Evolutionary conservation across 441 rosid species (phyloP), one percentile per base, ranked within the genome.

Genomic region (Aleurites moluccanus): DNA sequence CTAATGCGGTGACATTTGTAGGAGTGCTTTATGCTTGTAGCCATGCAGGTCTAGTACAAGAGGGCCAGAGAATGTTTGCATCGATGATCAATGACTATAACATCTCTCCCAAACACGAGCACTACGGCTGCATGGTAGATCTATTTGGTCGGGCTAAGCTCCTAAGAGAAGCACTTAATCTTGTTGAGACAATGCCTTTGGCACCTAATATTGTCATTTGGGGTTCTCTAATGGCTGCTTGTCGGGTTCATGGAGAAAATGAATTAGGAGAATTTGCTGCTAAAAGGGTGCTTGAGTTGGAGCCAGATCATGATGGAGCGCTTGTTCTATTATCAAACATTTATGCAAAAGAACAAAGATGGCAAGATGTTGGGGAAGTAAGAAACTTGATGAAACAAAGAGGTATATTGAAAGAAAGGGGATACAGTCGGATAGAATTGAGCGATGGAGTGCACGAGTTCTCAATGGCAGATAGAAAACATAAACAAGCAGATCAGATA

Each of bases 151-250:
- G 88, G 60, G 91, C 85, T 28, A 89, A 89, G 53, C 81, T 67
- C 59, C 85, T 91, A 57, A 69, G 64, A 50, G 93, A 88, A 78
- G 94, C 93, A 2, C 72, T 77, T 64, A 70, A 78, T 77, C 68
- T 89, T 25, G 57, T 82, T 52, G 77, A 73, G 70, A 64, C 23
- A 42, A 91, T 89, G 94, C 90, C 96, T 10, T 80, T 84, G 71
- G 82, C 84, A 69, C 84, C 89, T 40, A 88, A 85, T 64, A 85
- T 86, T 7, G 87, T 92, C 64, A 83, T 87, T 67, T 90, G 95
- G 93, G 95, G 93, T 69, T 88, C 92, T 57, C 86, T 89, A 62
- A 93, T 87, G 67, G 85, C 90, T 67, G 88, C 93, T 72, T 86
- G 94, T 16, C 82, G 79, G 72, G 79, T 81, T n/a, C n/a, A n/a